A percentile compares a stretch with the other conserved stretches of the same genome.
phyloP scores from a whole-genome alignment of 805 yeast genomes.

The Yamadazyma scolyti region DNA sequence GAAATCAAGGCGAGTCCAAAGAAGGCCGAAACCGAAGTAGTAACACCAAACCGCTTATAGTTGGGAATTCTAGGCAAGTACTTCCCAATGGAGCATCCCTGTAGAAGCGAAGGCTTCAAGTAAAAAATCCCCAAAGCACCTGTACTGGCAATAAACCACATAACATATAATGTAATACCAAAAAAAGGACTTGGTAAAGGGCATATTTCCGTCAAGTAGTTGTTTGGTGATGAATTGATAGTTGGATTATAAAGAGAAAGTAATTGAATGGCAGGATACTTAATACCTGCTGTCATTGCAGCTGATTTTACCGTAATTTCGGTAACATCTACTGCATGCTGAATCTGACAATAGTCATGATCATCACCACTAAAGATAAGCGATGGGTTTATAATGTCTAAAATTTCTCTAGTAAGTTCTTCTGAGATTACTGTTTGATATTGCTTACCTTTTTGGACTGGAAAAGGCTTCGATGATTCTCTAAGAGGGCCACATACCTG shows the following conservation, averaged over 20 bases:
- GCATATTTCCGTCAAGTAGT: conserved; percentile 47
- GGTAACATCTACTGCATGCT: conserved; percentile 40
- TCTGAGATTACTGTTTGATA: conserved; percentile 80
- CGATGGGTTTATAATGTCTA: conserved; percentile 59
- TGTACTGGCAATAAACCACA: conserved; percentile 14
- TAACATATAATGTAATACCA: conserved; percentile 34
- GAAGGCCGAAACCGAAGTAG: too few species aligned
- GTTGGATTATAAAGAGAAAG: conserved; percentile 40
- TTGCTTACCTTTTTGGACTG: conserved; percentile 72
- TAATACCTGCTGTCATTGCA: conserved; percentile 40
- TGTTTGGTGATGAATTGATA: too few species aligned
- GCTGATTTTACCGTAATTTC: conserved; percentile 39
- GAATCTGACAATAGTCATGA: conserved; percentile 87
- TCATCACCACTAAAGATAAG: conserved; percentile 89
- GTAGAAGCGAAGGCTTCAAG: conserved; percentile 5
- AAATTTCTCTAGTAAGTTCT: conserved; percentile 53
- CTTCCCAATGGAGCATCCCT: too few species aligned
- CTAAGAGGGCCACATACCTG: conserved; percentile 74
- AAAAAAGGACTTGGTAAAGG: conserved; percentile 54
- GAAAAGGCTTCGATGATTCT: conserved; percentile 64
- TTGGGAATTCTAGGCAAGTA: too few species aligned
- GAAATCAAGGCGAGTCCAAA: too few species aligned
- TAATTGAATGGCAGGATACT: conserved; percentile 39
- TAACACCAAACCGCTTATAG: too few species aligned
- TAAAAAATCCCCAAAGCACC: conserved; percentile 11